Evolutionary conservation across 495 filamentous ascomycete genomes (phyloP).

Genomic region (Xylaria telfairii): DNA sequence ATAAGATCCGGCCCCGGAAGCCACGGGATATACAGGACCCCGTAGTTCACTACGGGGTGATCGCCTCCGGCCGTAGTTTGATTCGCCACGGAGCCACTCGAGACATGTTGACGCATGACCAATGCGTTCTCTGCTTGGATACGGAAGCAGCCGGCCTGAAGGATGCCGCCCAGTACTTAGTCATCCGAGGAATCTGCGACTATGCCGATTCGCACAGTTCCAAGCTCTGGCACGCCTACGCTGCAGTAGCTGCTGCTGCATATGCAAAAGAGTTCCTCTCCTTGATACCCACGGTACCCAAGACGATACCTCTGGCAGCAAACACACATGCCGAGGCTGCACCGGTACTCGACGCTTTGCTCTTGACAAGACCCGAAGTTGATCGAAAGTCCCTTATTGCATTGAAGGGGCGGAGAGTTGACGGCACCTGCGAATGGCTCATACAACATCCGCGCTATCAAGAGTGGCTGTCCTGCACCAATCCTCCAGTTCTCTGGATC

Average conservation of each 20-base stretch:
- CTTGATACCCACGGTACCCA: conserved; percentile 18
- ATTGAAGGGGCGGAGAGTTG: conserved; percentile 39
- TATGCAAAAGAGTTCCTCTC: conserved; percentile 22
- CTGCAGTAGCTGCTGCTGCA: conserved; percentile 38
- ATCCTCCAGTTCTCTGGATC: conserved; percentile 50
- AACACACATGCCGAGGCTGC: conserved; percentile 32
- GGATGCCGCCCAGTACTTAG: conserved; percentile 34
- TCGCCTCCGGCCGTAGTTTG: not conserved
- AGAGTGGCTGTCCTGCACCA: conserved; percentile 43
- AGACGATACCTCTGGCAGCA: conserved; percentile 32
- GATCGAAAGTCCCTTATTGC: conserved; percentile 45
- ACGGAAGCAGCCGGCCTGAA: conserved; percentile 44
- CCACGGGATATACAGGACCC: not conserved
- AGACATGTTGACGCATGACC: conserved; percentile 23
- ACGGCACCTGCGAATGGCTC: conserved; percentile 58
- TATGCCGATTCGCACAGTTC: conserved; percentile 45
- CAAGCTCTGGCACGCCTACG: conserved; percentile 42
- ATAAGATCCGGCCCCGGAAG: not conserved
- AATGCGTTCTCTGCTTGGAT: conserved; percentile 42
- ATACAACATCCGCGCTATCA: conserved; percentile 43
- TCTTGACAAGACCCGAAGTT: conserved; percentile 41
- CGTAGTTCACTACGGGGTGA: conserved; percentile 38
- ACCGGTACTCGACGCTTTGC: conserved; percentile 37
- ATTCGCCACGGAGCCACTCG: conserved; percentile 8
- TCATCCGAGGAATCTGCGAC: conserved; percentile 45